Evolutionary conservation across 352 stramenopile species (phyloP), one percentile per base, ranked within the genome.

Genomic region (Blastocystis sp.): DNA sequence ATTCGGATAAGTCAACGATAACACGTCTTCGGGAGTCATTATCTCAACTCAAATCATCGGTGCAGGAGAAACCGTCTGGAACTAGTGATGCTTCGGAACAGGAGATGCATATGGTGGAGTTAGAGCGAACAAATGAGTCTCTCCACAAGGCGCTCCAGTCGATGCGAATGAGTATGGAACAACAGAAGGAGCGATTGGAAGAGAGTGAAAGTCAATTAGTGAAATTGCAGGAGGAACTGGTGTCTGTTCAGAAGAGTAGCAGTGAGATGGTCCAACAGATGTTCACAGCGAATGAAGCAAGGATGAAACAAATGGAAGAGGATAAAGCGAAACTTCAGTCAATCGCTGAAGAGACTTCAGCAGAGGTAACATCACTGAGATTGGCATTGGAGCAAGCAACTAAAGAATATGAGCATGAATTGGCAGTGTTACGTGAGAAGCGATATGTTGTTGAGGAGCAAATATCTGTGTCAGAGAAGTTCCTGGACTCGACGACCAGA

Each of bases 261-360:
- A 78, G 29, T 24, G 66, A 78, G 39, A 78, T 56, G 35, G 66
- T 78, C 42, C 29, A 78, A 49, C 66, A 78, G 39, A 56, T 78
- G 66, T 39, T 54, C 37, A 14, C 16, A 16, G 66, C 66, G 7
- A 58, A 21, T n/a, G 66, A 78, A 16, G 66, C 56, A 49, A 7
- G 37, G 1, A 32, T 58, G 21, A 39, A 29, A 11, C 12, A 19
- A 49, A 19, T 78, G 66, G 21, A 56, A 21, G 42, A 56, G 16
- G 66, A 78, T 21, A 78, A 78, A 11, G 21, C 12, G 66, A 16
- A 78, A 49, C 66, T 78, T 12, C 66, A 78, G 24, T n/a, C n/a
- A 32, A 16, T 58, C 37, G 66, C 66, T 24, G 66, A 78, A 14
- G 35, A 21, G 11, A 32, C 27, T 0, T 24, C 66, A 49, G 42